phyloP scores from a whole-genome alignment of 2,329 filamentous ascomycete species.

The Magnaporthiopsis incrustans region DNA sequence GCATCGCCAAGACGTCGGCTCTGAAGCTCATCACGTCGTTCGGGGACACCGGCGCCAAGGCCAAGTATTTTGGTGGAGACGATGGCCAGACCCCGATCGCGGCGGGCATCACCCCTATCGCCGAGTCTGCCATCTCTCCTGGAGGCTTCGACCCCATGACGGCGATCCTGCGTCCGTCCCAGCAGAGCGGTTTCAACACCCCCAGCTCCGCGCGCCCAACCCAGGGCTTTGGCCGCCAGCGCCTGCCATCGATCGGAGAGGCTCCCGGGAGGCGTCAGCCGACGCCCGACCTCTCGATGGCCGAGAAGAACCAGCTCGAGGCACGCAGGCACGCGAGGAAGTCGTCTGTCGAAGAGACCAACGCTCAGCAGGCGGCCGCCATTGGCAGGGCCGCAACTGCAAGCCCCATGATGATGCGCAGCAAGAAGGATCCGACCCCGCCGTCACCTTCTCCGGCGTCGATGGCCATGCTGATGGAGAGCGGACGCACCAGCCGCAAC shows the following conservation, averaged over 20 bases:
- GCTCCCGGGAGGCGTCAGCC: constrained; percentile 31
- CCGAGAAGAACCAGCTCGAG: not conserved
- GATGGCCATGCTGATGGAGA: constrained; percentile 53
- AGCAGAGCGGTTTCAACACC: constrained; percentile 61
- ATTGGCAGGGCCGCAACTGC: constrained; percentile 57
- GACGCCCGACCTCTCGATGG: constrained; percentile 15
- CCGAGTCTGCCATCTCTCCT: constrained; percentile 68
- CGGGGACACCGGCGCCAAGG: constrained; percentile 52
- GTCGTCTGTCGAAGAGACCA: constrained; percentile 4
- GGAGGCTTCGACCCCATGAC: constrained; percentile 58
- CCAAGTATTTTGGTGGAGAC: constrained; percentile 55
- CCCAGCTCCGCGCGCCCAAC: constrained; percentile 57
- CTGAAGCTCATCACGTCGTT: constrained; percentile 92
- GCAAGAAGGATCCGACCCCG: constrained; percentile 43
- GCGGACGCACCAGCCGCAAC: constrained; percentile 51
- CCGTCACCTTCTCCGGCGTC: constrained; percentile 62
- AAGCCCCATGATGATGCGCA: constrained; percentile 56
- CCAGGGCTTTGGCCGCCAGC: constrained; percentile 52
- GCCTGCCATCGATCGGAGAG: constrained; percentile 74
- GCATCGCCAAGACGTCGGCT: constrained; percentile 71
- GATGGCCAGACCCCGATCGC: constrained; percentile 67
- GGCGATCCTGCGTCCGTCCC: constrained; percentile 58
- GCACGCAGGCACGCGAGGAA: not conserved
- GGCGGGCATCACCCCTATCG: constrained; percentile 80
- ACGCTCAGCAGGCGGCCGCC: constrained; percentile 21